Evolutionary conservation across 148 eudicot genomes (phyloP), one percentile per base, ranked within the genome.

Genomic region (Camellia japonica): DNA sequence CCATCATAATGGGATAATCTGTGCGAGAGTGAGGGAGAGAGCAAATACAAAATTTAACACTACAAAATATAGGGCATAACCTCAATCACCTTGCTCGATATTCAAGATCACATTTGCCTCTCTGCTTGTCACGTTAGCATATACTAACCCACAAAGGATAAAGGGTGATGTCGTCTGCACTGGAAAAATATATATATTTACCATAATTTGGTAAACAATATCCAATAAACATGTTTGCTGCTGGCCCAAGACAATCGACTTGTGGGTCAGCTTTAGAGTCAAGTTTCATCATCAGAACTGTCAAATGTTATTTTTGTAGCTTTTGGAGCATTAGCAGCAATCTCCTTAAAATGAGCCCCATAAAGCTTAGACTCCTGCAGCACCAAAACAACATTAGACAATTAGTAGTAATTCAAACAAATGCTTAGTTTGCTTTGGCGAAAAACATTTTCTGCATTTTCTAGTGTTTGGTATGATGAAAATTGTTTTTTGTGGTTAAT

Each of bases 341-440:
- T 92, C 82, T 94, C 98, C 84, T 83, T 90, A 73, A 91, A 97
- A 82, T 97, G 99, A 67, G 99, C 99, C 41, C 99, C 99, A 79
- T 97, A 97, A 2, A 97, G 87, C 88, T 97, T 94, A 46, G 99
- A 97, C 83, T 96, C 99, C 99, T 96, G 81, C 85, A 86, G 47
- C 43, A 15, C 1, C 38, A 30, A 30, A 60, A 20, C 69, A 1
- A 46, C 68, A 11, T 41, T 14, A 6, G 20, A 10, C 15, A 47
- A 30, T 5, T 5, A 62, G 6, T 18, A 62, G 8, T 65, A 65
- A 65, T 20, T 20, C 43, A 65, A 30, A 30, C 1, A 1, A 30
- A 30, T 0, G 38, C 38, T 30, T 30, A 1, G 38, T 30, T 30
- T 30, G 1, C 38, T 1, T 30, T 30, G 38, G 38, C 1, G 0